These are phyloP conservation scores for Diphasiastrum complanatum DNA, from an alignment of 83 land plant genomes.

Conservation along the genomic window DNA sequence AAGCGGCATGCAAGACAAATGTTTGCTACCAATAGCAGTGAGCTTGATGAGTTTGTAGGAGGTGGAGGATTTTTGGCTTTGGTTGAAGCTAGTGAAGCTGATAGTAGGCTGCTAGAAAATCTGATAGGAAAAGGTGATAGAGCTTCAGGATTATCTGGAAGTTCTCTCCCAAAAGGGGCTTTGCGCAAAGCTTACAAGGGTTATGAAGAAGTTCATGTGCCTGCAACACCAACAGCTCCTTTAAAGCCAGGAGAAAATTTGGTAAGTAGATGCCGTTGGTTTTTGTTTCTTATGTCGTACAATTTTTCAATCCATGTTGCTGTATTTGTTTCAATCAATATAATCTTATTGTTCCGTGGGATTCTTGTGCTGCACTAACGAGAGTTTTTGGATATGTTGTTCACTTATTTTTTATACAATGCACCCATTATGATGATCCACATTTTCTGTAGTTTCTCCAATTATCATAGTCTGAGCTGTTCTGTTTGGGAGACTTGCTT, in stretches of 20 bases:
- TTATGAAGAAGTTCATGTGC: slow-evolving; percentile 92
- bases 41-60: slow-evolving; percentile 41
- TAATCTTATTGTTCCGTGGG: too few species aligned
- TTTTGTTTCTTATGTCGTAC: neutral
- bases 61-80: slow-evolving; percentile 67
- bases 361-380: too few species aligned
- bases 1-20: slow-evolving; percentile 57
- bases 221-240: slow-evolving; percentile 72
- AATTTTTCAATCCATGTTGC: neutral
- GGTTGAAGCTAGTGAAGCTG: slow-evolving; percentile 73
- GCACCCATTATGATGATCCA: too few species aligned
- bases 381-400: too few species aligned
- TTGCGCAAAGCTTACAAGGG: slow-evolving; percentile 59
- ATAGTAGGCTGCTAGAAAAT: slow-evolving; percentile 49
- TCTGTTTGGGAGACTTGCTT: too few species aligned
- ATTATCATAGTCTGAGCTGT: too few species aligned
- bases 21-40: slow-evolving; percentile 24
- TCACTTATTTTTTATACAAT: too few species aligned
- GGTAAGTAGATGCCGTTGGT: slow-evolving; percentile 38
- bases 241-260: slow-evolving; percentile 83
- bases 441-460: too few species aligned
- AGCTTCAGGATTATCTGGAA: slow-evolving; percentile 35
- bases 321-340: neutral
- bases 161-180: slow-evolving; percentile 86
- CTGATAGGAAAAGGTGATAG: slow-evolving; percentile 76